These are phyloP conservation scores for Carex scoparia DNA, from an alignment of 176 grass and related monocot species.

Conservation along the genomic window DNA sequence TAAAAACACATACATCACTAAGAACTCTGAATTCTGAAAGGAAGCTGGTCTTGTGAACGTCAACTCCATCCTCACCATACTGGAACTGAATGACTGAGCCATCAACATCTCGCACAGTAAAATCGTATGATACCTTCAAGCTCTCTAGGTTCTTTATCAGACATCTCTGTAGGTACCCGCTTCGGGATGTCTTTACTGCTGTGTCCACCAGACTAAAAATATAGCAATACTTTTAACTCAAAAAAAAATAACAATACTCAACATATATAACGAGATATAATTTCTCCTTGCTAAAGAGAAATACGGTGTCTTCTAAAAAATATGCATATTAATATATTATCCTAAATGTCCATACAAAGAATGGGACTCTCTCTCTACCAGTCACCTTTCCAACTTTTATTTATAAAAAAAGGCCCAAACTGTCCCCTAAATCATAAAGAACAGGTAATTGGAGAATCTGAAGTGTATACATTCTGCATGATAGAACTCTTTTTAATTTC, in stretches of 20 bases:
- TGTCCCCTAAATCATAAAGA: neutral
- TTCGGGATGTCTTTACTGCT: conserved; percentile 91
- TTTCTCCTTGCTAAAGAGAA: neutral
- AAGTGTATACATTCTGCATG: neutral
- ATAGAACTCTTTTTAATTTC: neutral
- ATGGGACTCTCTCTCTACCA: neutral
- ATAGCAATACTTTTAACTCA: neutral
- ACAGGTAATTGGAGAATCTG: neutral
- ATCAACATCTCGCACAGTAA: conserved; percentile 87
- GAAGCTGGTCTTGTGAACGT: conserved; percentile 73
- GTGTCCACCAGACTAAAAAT: conserved; percentile 77
- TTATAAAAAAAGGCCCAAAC: neutral
- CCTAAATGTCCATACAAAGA: neutral
- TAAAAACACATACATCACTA: conserved; percentile 51
- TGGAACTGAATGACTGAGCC: conserved; percentile 88
- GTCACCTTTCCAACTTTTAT: neutral
- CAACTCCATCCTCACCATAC: conserved; percentile 87
- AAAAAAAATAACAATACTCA: conserved; percentile 14
- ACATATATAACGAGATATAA: neutral
- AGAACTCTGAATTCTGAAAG: conserved; percentile 63
- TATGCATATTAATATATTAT: neutral
- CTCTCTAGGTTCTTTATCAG: conserved; percentile 87
- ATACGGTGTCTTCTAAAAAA: neutral
- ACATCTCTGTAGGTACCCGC: conserved; percentile 94
- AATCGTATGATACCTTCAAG: conserved; percentile 79